Conservation (phyloP, 1,284 basidiomycete species). For the Moesziomyces sp. region DNA sequence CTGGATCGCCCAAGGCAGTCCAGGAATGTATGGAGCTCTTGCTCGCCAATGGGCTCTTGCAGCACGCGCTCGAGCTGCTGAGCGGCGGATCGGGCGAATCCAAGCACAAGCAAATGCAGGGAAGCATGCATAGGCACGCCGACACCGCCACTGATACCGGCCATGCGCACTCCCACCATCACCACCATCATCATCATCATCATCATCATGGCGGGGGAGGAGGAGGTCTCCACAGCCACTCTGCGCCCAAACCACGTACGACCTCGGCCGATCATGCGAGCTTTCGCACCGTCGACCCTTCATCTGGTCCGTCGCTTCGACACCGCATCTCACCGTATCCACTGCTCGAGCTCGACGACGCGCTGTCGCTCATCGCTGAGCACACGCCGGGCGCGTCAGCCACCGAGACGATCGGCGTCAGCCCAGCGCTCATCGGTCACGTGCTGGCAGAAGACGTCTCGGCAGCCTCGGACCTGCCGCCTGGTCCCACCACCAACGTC, state of each 20-base stretch:
- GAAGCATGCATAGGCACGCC: constrained; percentile 2
- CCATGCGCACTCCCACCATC: constrained; percentile 18
- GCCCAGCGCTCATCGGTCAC: constrained; percentile 73
- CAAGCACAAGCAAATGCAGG: constrained; percentile 71
- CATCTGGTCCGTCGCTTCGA: constrained; percentile 62
- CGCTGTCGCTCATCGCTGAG: constrained; percentile 73
- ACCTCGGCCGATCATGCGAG: constrained; percentile 30
- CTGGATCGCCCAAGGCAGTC: constrained; percentile 85
- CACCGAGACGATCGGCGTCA: constrained; percentile 40
- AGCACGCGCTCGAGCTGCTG: constrained; percentile 81
- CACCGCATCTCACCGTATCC: constrained; percentile 78
- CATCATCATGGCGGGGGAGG: constrained; percentile 57
- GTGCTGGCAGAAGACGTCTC: constrained; percentile 80
- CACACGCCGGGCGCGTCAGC: constrained; percentile 68
- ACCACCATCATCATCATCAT: constrained; percentile 68
- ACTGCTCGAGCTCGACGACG: constrained; percentile 76
- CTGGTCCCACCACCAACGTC: constrained; percentile 77
- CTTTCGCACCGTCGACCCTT: constrained; percentile 76
- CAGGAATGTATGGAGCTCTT: constrained; percentile 79
- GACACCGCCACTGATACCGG: constrained; percentile 28
- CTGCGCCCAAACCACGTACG: constrained; percentile 43
- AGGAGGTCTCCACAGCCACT: constrained; percentile 34
- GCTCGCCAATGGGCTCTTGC: constrained; percentile 71
- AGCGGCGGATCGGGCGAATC: constrained; percentile 76
- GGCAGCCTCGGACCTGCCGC: constrained; percentile 72